A percentile compares a stretch with the other conserved stretches of the same genome.
Evolutionary conservation across 768 basidiomycete genomes (phyloP).

Genomic region (Pleurotus cornucopiae): DNA sequence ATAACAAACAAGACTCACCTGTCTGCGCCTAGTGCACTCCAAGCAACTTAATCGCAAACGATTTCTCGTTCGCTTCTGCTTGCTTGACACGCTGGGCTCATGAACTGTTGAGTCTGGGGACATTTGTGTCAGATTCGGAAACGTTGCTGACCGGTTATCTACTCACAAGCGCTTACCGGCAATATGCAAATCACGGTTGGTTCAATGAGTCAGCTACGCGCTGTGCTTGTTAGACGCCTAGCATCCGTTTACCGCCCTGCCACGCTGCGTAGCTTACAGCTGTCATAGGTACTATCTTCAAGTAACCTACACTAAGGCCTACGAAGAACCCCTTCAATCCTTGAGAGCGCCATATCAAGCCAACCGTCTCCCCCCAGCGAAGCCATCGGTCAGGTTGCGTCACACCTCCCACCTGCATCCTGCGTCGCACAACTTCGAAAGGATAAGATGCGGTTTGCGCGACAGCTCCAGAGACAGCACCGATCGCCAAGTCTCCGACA

Average conservation of each 20-base stretch:
- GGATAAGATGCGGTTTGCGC: constrained; percentile 93
- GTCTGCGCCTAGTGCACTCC: constrained; percentile 52
- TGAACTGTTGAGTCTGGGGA: neutral
- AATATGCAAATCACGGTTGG: neutral
- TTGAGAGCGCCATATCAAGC: constrained; percentile 55
- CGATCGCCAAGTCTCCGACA: constrained; percentile 70
- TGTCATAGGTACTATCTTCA: constrained; percentile 96
- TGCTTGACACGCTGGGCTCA: constrained; percentile 13
- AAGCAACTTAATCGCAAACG: constrained; percentile 50
- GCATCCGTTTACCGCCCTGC: constrained; percentile 69
- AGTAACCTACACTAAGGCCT: constrained; percentile 85
- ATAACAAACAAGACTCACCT: constrained; percentile 29
- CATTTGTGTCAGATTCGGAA: neutral
- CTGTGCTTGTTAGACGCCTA: constrained; percentile 32
- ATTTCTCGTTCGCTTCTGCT: constrained; percentile 47
- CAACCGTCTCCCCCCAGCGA: constrained; percentile 75
- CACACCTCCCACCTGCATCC: constrained; percentile 94
- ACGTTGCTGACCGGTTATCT: neutral
- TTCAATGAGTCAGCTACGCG: neutral
- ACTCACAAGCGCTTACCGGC: too few species aligned
- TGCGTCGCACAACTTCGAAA: constrained; percentile 85
- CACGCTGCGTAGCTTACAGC: constrained; percentile 91
- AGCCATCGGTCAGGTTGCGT: constrained; percentile 74
- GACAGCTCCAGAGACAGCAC: constrained; percentile 80
- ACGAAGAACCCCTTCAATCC: constrained; percentile 91